Evolutionary conservation across 2,329 filamentous ascomycete species (phyloP).

Genomic region (Tolypocladium nubicola): DNA sequence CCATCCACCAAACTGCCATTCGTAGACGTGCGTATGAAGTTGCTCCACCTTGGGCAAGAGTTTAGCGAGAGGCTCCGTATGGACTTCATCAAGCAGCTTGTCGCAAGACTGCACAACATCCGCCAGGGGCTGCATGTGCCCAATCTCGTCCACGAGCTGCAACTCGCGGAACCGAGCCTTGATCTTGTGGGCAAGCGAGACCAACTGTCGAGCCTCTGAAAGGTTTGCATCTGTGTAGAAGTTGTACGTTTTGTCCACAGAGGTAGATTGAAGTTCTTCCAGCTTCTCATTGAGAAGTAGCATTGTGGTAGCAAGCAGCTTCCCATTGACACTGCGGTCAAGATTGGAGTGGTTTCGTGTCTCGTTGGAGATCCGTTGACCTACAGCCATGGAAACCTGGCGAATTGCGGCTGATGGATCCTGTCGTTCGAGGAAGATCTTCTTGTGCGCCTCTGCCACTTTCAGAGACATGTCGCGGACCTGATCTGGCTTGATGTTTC

Average conservation of each 20-base stretch:
- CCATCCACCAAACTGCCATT: slow-evolving; percentile 84
- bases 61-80: slow-evolving; percentile 76
- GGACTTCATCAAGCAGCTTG: slow-evolving; percentile 62
- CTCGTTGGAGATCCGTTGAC: slow-evolving; percentile 23
- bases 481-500: slow-evolving; percentile 22
- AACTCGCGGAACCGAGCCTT: slow-evolving; percentile 65
- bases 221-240: slow-evolving; percentile 83
- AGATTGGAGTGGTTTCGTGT: slow-evolving; percentile 15
- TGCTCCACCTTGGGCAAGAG: slow-evolving; percentile 82
- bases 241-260: slow-evolving; percentile 51
- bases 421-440: slow-evolving; percentile 35
- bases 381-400: slow-evolving; percentile 31
- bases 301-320: slow-evolving; percentile 55
- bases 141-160: slow-evolving; percentile 52
- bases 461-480: slow-evolving; percentile 48
- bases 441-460: slow-evolving; percentile 49
- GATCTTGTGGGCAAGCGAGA: slow-evolving; percentile 57
- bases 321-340: slow-evolving; percentile 31
- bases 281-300: slow-evolving; percentile 54
- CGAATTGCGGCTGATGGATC: slow-evolving; percentile 31
- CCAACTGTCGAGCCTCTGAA: slow-evolving; percentile 62
- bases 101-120: slow-evolving; percentile 71
- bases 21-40: slow-evolving; percentile 72
- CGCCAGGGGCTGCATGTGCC: slow-evolving; percentile 62
- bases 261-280: slow-evolving; percentile 26